Evolutionary conservation across 306 rosid species (phyloP).

Genomic region (Hylodesmum podocarpum): DNA sequence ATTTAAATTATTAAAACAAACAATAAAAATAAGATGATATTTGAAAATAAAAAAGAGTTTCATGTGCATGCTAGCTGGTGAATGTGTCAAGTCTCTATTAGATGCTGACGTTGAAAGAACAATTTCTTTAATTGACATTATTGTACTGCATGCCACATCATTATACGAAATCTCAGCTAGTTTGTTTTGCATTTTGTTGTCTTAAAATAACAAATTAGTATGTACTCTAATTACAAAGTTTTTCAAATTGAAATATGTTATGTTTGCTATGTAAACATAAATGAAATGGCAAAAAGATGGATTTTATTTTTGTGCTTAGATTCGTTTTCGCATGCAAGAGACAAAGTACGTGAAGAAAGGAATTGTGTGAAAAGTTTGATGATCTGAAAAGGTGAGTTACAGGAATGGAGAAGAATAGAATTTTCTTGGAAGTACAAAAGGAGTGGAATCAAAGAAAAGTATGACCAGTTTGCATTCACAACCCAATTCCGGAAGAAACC

Average conservation of each 20-base stretch:
- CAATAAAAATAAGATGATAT: too few relatives aligned
- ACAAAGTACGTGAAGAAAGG: conserved; percentile 51
- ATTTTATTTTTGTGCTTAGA: conserved; percentile 4
- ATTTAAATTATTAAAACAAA: too few relatives aligned
- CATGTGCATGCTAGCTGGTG: too few relatives aligned
- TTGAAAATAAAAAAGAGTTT: too few relatives aligned
- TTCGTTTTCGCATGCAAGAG: conserved; percentile 19
- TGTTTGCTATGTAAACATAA: not conserved
- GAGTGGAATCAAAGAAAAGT: conserved; percentile 69
- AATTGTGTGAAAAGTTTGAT: conserved; percentile 42
- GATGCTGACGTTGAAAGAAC: not conserved
- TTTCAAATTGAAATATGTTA: not conserved
- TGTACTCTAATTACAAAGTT: not conserved
- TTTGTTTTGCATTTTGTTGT: too few relatives aligned
- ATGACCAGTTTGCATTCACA: conserved; percentile 25
- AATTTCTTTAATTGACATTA: conserved; percentile 5
- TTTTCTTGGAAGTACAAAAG: conserved; percentile 35
- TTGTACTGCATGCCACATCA: not conserved
- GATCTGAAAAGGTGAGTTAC: conserved; percentile 26
- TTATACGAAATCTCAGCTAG: too few relatives aligned
- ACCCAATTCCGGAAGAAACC: conserved; percentile 22
- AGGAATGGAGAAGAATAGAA: conserved; percentile 30
- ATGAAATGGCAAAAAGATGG: not conserved
- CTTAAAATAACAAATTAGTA: too few relatives aligned
- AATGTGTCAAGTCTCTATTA: too few relatives aligned